Conservation (phyloP, 23 red algal genomes). For the Gracilariopsis chorda region DNA sequence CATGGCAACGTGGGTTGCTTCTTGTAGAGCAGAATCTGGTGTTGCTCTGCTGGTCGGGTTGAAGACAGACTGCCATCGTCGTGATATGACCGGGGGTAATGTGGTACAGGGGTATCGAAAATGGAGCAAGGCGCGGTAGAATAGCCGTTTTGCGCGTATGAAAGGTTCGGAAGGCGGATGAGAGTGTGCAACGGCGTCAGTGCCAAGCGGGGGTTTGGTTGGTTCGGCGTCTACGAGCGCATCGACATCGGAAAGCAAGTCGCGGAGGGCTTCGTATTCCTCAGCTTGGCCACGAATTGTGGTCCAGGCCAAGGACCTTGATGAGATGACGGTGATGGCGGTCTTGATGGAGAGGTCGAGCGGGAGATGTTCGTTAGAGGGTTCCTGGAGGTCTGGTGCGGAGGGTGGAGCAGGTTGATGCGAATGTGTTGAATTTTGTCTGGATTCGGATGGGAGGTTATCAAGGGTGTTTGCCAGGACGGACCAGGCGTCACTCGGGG, state of each 20-base stretch:
- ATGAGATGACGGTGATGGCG: neutral
- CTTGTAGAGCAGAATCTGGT: neutral
- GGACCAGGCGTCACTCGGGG: conserved; percentile 49
- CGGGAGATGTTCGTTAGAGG: neutral
- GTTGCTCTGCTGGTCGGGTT: neutral
- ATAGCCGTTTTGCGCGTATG: neutral
- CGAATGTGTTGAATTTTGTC: neutral
- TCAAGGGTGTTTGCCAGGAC: conserved; percentile 39
- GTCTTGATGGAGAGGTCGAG: conserved; percentile 45
- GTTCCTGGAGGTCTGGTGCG: neutral
- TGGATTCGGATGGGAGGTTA: neutral
- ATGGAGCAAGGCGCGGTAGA: conserved; percentile 31
- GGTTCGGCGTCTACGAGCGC: neutral
- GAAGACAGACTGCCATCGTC: conserved; percentile 27
- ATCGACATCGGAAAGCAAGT: neutral
- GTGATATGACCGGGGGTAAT: conserved; percentile 2
- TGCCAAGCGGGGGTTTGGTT: neutral
- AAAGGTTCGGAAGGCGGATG: neutral
- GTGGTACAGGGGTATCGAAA: conserved; percentile 46
- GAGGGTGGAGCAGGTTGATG: neutral
- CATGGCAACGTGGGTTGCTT: conserved; percentile 7
- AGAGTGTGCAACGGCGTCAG: neutral
- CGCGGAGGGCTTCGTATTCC: conserved; percentile 16
- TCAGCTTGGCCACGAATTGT: conserved; percentile 2
- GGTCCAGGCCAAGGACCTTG: conserved; percentile 18